Evolutionary conservation across 768 basidiomycete species (phyloP), one percentile per base, ranked within the genome.

Genomic region (Lyophyllum decastes): DNA sequence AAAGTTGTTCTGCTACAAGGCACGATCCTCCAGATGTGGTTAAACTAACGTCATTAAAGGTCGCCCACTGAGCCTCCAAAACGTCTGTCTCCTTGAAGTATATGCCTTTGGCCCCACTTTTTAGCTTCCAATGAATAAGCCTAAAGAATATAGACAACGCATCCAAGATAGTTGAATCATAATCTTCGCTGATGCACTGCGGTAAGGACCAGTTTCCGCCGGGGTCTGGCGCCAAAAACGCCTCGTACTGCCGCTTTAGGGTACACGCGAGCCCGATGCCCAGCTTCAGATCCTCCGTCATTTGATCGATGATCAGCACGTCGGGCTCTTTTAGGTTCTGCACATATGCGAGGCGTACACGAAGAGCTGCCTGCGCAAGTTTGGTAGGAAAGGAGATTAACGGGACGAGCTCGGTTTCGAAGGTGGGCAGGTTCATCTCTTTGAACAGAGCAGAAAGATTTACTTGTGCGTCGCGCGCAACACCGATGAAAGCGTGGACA

Each of bases 81-180:
- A 98, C 87, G 70, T 98, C 96, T 0, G 95, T 97, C 77, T 99
- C 97, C 68, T 95, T 94, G 79, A 98, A 95, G 72, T 96, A 92
- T 48, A 95, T 93, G 19, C 90, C 91, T 70, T 93, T 94, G 58
- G 87, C 83, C 19, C 90, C 93, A 61, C 92, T 90, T 78, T 96
- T 96, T 51, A 99, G 80, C 71, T 98, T 96, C 92, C 90, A 94
- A 63, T 96, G 94, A 21, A 98, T 87, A 34, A 99, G 79, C 67
- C 84, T 89, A 81, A 99, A 99, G 74, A 98, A 95, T 67, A 88
- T 87, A 7, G 86, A 82, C 59, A 98, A 76, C 2, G 92, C 92
- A 60, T 95, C 90, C 56, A 96, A 78, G 54, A 99, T 88, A 1
- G 93, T 93, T 19, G 80, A 73, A 71, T 99, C 95, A 70, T 97